Percentiles rank a stretch among this genome's conserved stretches.
Evolutionary conservation across 331 rosid species (phyloP).

Genomic region (Acacia pycnantha): DNA sequence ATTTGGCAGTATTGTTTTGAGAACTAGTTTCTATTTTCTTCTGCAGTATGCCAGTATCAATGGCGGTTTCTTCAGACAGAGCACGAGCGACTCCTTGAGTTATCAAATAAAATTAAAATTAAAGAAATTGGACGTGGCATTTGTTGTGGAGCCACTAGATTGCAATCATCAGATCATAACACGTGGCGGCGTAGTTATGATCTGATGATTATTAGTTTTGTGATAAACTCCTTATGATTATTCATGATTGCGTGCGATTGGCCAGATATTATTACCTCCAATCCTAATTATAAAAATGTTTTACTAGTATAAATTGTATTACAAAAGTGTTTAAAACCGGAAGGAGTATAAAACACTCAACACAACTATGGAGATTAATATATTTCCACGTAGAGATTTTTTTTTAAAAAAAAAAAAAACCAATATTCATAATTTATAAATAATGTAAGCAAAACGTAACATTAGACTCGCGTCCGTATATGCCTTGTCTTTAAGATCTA

Average conservation of each 20-base stretch:
- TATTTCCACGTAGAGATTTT: neutral
- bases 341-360: neutral
- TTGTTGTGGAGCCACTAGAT: neutral
- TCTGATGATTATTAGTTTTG: neutral
- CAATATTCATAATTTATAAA: too few species aligned
- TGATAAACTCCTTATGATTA: neutral
- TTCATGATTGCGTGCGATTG: neutral
- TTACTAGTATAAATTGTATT: too few species aligned
- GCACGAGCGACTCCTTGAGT: too few species aligned
- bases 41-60: neutral
- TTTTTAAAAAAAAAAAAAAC: too few species aligned
- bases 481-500: too few species aligned
- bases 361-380: neutral
- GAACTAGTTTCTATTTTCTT: neutral
- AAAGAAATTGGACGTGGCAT: too few species aligned
- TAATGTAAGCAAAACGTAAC: too few species aligned
- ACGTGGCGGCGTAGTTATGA: neutral
- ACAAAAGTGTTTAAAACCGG: too few species aligned
- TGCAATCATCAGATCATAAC: neutral
- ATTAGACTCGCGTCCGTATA: too few species aligned
- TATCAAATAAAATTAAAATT: too few species aligned
- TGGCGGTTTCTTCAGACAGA: neutral
- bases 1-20: neutral
- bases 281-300: too few species aligned
- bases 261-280: too few species aligned